These are phyloP conservation scores for Colletotrichum agaves DNA, from an alignment of 2,329 filamentous ascomycete species.

Conservation along the genomic window DNA sequence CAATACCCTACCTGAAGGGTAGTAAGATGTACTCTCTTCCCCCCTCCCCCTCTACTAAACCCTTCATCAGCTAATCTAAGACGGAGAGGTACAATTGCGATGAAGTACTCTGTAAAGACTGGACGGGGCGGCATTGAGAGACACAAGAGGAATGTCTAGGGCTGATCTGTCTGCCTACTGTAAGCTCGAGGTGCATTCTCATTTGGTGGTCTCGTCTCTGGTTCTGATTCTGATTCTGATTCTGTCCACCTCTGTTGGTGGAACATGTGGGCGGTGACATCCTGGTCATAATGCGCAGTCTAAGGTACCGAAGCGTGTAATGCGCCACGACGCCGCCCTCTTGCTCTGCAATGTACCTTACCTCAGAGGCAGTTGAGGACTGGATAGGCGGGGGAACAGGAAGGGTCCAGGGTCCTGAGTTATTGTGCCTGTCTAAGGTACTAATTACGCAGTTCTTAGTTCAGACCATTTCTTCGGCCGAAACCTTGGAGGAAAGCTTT, in stretches of 20 bases:
- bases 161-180: slow-evolving; percentile 18
- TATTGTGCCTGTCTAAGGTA: not conserved
- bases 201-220: slow-evolving; percentile 4
- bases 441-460: not conserved
- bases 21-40: not conserved
- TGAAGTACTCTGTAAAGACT: not conserved
- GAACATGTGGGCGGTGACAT: slow-evolving; percentile 14
- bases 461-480: slow-evolving; percentile 27
- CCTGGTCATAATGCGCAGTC: slow-evolving; percentile 25
- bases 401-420: too few species aligned
- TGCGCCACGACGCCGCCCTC: slow-evolving; percentile 29
- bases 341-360: not conserved
- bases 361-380: too few species aligned
- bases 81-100: not conserved
- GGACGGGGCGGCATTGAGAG: not conserved
- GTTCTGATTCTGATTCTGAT: not conserved
- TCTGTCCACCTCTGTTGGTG: slow-evolving; percentile 4
- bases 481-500: slow-evolving; percentile 8
- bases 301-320: slow-evolving; percentile 25
- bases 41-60: too few species aligned
- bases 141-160: not conserved
- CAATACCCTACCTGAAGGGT: too few species aligned
- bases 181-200: not conserved
- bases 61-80: not conserved
- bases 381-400: too few species aligned